Percentiles rank a stretch among this genome's conserved stretches.
Evolutionary conservation across 192 early-diverging fungal genomes (phyloP).

Genomic region (Linnemannia zychae): DNA sequence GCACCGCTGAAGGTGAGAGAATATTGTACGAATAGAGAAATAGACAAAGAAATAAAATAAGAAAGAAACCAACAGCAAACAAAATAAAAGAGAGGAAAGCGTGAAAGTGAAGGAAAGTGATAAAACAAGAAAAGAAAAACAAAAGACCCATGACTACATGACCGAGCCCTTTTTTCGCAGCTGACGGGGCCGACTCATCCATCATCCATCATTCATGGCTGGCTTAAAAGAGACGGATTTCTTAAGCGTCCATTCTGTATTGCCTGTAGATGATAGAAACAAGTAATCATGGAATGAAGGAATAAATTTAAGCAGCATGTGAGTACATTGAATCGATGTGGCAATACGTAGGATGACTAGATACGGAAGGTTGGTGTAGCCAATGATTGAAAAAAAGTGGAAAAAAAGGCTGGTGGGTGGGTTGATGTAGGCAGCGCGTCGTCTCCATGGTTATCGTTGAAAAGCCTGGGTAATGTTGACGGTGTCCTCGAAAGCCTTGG

Average conservation of each 20-base stretch:
- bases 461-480: too few species aligned
- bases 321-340: not conserved
- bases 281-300: not conserved
- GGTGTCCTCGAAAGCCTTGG: too few species aligned
- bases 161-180: not conserved
- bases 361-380: not conserved
- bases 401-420: not conserved
- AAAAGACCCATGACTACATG: not conserved
- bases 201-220: not conserved
- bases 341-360: not conserved
- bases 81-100: not conserved
- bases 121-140: not conserved
- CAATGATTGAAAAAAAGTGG: too few species aligned
- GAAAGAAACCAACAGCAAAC: not conserved
- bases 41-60: too few species aligned
- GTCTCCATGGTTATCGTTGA: too few species aligned
- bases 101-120: not conserved
- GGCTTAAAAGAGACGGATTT: not conserved
- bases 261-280: constrained; percentile 4
- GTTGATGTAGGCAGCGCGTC: not conserved
- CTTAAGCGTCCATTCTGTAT: constrained; percentile 7
- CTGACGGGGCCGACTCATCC: not conserved
- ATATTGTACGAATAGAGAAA: not conserved
- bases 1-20: not conserved
- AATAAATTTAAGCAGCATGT: not conserved